A percentile compares a stretch with the other conserved stretches of the same genome.
phyloP scores from a whole-genome alignment of 2,329 filamentous ascomycete species.

The Paecilomyces formosus region DNA sequence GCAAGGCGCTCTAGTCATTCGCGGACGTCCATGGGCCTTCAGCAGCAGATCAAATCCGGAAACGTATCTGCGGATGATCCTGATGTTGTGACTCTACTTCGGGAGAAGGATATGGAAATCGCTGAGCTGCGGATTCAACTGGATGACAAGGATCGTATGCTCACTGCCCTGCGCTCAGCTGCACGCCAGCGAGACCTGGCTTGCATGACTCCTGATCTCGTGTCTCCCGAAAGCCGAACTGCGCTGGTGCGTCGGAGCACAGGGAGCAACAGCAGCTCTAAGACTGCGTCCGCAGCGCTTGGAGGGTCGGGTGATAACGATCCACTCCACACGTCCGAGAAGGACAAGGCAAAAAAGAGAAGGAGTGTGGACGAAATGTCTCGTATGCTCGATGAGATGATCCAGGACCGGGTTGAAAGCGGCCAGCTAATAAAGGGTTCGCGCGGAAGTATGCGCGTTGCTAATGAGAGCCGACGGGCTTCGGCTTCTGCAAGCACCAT shows the following conservation, averaged over 20 bases:
- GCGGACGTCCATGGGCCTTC: slow-evolving; percentile 69
- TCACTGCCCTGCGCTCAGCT: slow-evolving; percentile 75
- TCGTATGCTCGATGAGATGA: slow-evolving; percentile 91
- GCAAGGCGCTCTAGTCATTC: slow-evolving; percentile 85
- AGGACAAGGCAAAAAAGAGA: slow-evolving; percentile 44
- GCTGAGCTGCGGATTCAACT: slow-evolving; percentile 79
- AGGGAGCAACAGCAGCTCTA: slow-evolving; percentile 21
- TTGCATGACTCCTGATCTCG: slow-evolving; percentile 45
- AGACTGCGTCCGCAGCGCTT: slow-evolving; percentile 13
- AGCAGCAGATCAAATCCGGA: slow-evolving; percentile 47
- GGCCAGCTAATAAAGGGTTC: slow-evolving; percentile 62
- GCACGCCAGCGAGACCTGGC: slow-evolving; percentile 79
- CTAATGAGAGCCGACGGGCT: slow-evolving; percentile 31
- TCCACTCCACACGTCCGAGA: slow-evolving; percentile 24
- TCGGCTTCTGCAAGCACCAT: slow-evolving; percentile 20
- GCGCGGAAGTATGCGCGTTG: slow-evolving; percentile 59
- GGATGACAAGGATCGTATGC: slow-evolving; percentile 93
- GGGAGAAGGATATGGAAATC: slow-evolving; percentile 90
- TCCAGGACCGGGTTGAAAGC: slow-evolving; percentile 74
- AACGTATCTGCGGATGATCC: slow-evolving; percentile 73
- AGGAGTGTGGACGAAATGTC: slow-evolving; percentile 88
- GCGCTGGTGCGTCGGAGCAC: slow-evolving; percentile 19
- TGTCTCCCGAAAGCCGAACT: slow-evolving; percentile 22
- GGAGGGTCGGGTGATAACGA: slow-evolving; percentile 17
- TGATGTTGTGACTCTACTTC: slow-evolving; percentile 62